A percentile compares a stretch with the other conserved stretches of the same genome.
These are phyloP conservation scores for Cucumis cinereus DNA, from an alignment of 306 rosid species.

Conservation along the genomic window DNA sequence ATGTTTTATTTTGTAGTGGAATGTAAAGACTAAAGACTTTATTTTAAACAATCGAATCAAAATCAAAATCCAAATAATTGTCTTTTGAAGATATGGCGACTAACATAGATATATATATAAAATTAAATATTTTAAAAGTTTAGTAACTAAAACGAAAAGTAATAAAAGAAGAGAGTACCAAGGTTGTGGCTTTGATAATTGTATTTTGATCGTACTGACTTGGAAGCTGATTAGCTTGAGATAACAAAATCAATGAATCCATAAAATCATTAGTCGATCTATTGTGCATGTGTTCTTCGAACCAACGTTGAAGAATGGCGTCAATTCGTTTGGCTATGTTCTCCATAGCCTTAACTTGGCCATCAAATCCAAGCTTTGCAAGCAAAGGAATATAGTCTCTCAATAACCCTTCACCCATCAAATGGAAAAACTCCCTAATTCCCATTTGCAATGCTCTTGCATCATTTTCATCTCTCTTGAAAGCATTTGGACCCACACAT, in stretches of 20 bases:
- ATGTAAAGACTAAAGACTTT: no score
- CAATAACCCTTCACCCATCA: conserved; percentile 13
- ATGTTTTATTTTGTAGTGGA: no score
- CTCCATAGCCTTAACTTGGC: conserved; percentile 22
- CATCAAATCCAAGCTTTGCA: conserved; percentile 25
- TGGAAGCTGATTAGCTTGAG: conserved; percentile 7
- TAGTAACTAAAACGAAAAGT: no score
- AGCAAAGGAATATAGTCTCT: conserved; percentile 26
- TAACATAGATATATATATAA: no score
- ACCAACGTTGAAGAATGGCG: conserved; percentile 6
- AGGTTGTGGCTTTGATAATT: conserved; percentile 30
- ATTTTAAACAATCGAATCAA: no score
- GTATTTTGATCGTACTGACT: conserved; percentile 22
- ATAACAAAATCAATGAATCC: conserved; percentile 14
- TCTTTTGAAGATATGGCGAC: no score
- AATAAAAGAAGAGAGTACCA: conserved; percentile 14
- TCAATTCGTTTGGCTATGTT: conserved; percentile 17
- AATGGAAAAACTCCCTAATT: conserved; percentile 13
- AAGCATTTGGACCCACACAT: not conserved
- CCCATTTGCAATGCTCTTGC: not conserved
- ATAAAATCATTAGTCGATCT: conserved; percentile 15
- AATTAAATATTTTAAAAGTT: no score
- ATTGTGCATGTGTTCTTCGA: conserved; percentile 3
- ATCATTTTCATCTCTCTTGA: not conserved
- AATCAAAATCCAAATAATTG: no score